phyloP scores from a whole-genome alignment of 2,329 filamentous ascomycete genomes.

The Podosphaera xanthii region DNA sequence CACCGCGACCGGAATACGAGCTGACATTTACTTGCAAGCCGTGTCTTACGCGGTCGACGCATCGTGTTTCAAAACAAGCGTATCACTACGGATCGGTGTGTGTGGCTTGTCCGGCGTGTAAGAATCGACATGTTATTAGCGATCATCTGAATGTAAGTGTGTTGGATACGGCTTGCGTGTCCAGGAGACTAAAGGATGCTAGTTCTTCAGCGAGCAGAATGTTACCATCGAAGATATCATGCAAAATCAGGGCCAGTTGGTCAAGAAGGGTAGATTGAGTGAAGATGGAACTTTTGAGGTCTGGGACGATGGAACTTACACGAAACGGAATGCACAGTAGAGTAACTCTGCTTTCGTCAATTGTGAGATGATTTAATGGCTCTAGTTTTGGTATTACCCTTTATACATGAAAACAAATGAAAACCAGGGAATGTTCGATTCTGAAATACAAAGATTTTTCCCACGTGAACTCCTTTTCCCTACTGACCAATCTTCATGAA shows the following conservation, averaged over 20 bases:
- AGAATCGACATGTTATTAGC: constrained; percentile 72
- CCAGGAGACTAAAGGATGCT: background rate
- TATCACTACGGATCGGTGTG: constrained; percentile 81
- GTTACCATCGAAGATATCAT: constrained; percentile 60
- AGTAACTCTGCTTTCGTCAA: background rate
- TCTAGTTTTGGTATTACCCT: background rate
- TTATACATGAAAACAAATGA: background rate
- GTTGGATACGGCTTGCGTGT: constrained; percentile 1
- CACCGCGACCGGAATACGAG: constrained; percentile 44
- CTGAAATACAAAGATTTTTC: background rate
- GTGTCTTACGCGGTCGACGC: constrained; percentile 58
- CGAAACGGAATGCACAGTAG: background rate
- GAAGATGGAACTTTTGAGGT: constrained; percentile 79
- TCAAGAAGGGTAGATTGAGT: constrained; percentile 48
- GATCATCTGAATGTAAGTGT: constrained; percentile 50
- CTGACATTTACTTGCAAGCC: constrained; percentile 85
- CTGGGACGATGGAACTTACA: constrained; percentile 41
- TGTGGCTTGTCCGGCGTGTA: constrained; percentile 70
- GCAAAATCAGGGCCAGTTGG: constrained; percentile 47
- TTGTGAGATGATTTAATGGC: background rate
- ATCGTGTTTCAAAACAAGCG: constrained; percentile 77
- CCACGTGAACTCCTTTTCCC: background rate
- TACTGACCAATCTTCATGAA: background rate
- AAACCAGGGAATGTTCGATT: background rate
- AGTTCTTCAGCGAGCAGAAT: constrained; percentile 49